Evolutionary conservation across 257 asterid species (phyloP).

Genomic region (Salvia miltiorrhiza): DNA sequence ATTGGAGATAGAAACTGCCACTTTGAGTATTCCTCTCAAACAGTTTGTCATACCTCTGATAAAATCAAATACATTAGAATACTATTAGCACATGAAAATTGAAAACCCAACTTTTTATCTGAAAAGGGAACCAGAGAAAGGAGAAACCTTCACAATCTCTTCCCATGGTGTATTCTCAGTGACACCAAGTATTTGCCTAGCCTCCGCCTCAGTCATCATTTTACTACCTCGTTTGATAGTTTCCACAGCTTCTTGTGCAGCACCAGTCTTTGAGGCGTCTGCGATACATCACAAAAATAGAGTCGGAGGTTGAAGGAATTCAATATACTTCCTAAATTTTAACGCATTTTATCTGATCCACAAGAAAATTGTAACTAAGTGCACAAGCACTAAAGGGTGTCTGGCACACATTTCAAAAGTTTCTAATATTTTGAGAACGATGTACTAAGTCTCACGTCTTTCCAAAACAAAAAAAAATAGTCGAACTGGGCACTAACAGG

Average conservation of each 20-base stretch:
- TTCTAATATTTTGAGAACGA: neutral
- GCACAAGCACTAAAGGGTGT: neutral
- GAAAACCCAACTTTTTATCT: neutral
- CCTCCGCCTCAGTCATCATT: slow-evolving; percentile 68
- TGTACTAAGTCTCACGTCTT: neutral
- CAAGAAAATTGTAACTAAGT: neutral
- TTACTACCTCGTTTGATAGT: slow-evolving; percentile 54
- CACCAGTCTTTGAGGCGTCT: slow-evolving; percentile 78
- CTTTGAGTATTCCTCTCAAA: slow-evolving; percentile 60
- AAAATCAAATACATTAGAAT: neutral
- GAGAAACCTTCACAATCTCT: slow-evolving; percentile 55
- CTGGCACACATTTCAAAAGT: neutral
- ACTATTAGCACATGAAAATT: neutral
- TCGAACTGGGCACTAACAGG: neutral
- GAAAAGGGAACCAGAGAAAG: neutral
- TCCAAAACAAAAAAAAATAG: neutral
- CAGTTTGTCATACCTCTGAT: slow-evolving; percentile 58
- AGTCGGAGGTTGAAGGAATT: neutral
- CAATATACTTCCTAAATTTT: neutral
- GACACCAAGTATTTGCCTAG: slow-evolving; percentile 75
- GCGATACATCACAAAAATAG: slow-evolving; percentile 12
- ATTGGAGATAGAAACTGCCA: slow-evolving; percentile 63
- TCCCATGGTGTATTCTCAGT: slow-evolving; percentile 70
- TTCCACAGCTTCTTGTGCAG: slow-evolving; percentile 68
- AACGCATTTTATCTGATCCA: neutral